phyloP scores from a whole-genome alignment of 202 grass and related monocot genomes.

The Carex arenaria region DNA sequence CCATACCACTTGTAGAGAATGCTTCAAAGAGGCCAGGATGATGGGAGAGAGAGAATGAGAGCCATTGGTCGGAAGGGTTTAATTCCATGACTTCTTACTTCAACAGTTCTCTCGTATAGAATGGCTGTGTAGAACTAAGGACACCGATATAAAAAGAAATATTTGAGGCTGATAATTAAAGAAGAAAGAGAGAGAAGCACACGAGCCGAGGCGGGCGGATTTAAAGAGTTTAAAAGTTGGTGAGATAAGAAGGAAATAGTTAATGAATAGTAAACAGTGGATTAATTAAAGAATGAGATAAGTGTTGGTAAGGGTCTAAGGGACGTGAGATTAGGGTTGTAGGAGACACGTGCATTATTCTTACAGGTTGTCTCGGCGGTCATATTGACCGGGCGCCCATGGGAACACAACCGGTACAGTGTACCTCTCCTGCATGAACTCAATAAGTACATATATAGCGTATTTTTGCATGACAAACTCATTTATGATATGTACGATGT shows the following conservation, averaged over 20 bases:
- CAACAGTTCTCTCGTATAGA: neutral
- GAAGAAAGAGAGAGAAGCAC: conserved; percentile 13
- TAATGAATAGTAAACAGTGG: conserved; percentile 16
- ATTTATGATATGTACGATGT: too few relatives aligned
- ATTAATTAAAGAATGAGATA: conserved; percentile 22
- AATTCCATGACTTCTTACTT: conserved; percentile 45
- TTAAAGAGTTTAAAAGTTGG: conserved; percentile 24
- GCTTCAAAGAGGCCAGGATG: conserved; percentile 69
- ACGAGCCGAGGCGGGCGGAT: conserved; percentile 19
- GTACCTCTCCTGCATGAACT: neutral
- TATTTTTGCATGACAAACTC: too few relatives aligned
- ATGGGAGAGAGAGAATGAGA: conserved; percentile 83
- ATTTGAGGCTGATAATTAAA: neutral
- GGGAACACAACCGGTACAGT: conserved; percentile 10
- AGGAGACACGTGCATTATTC: neutral
- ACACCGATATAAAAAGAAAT: conserved; percentile 9
- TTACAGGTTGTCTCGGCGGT: conserved; percentile 12
- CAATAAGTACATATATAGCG: too few relatives aligned
- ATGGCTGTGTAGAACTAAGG: neutral
- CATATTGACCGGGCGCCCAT: conserved; percentile 1
- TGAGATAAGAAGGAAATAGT: conserved; percentile 12
- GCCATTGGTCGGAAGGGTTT: conserved; percentile 63
- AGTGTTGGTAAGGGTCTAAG: neutral
- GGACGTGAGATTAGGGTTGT: neutral
- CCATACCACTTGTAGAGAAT: conserved; percentile 42